A percentile compares a stretch with the other conserved stretches of the same genome.
phyloP scores from a whole-genome alignment of 306 rosid genomes.

The Abrus pulchellus region DNA sequence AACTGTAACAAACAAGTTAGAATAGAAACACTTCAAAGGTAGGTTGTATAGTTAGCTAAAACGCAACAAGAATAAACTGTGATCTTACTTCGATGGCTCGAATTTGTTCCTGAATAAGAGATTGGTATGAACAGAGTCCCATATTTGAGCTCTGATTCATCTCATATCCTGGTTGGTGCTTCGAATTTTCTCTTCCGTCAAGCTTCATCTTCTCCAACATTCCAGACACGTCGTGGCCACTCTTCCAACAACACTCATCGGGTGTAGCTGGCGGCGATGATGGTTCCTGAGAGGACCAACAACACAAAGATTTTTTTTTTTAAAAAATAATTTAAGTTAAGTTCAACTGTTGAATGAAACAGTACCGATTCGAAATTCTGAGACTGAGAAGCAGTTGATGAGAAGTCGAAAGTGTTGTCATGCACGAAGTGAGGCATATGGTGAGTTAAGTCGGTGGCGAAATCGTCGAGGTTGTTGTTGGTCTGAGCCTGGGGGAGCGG shows the following conservation, averaged over 20 bases:
- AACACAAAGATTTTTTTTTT: neutral
- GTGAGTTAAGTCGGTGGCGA: conserved; percentile 64
- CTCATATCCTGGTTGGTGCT: conserved; percentile 14
- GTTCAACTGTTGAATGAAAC: neutral
- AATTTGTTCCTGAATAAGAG: conserved; percentile 57
- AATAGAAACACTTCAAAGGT: neutral
- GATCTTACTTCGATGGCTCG: conserved; percentile 62
- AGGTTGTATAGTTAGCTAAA: too few species aligned
- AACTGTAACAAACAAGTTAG: conserved; percentile 10
- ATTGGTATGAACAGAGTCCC: conserved; percentile 27
- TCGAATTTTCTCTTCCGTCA: conserved; percentile 21
- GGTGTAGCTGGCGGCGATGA: conserved; percentile 70
- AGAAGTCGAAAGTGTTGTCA: conserved; percentile 37
- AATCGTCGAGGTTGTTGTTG: conserved; percentile 55
- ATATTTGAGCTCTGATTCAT: conserved; percentile 23
- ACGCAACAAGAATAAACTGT: neutral
- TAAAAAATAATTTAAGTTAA: neutral
- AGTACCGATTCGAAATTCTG: conserved; percentile 52
- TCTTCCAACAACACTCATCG: conserved; percentile 34
- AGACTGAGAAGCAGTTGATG: conserved; percentile 37
- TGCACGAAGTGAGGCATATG: conserved; percentile 71
- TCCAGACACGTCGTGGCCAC: conserved; percentile 25
- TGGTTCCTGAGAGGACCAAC: conserved; percentile 53
- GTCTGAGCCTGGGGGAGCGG: neutral
- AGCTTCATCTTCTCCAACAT: conserved; percentile 54